These are phyloP conservation scores for Orbilia quercus DNA, from an alignment of 2,329 filamentous ascomycete species.

Conservation along the genomic window DNA sequence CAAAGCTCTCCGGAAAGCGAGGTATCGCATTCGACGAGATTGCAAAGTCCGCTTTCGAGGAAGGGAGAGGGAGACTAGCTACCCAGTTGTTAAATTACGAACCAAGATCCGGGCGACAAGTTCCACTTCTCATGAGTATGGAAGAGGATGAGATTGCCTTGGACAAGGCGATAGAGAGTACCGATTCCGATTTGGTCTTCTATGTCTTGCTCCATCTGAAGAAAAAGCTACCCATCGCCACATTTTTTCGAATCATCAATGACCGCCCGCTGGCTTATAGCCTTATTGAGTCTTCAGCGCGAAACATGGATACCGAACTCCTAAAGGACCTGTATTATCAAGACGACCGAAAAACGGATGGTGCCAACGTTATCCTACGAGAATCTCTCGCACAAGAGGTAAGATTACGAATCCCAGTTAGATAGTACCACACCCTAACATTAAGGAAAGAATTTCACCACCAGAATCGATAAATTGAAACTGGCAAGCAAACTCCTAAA, in stretches of 20 bases:
- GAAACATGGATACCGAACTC: constrained; percentile 80
- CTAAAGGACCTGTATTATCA: constrained; percentile 98
- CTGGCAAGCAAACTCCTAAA: constrained; percentile 83
- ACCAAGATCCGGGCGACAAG: constrained; percentile 92
- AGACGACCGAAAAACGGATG: constrained; percentile 89
- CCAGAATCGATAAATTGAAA: constrained; percentile 81
- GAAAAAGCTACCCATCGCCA: constrained; percentile 87
- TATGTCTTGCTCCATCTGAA: constrained; percentile 88
- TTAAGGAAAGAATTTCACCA: constrained; percentile 55
- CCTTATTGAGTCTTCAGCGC: constrained; percentile 85
- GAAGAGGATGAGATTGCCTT: constrained; percentile 94
- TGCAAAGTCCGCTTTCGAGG: constrained; percentile 90
- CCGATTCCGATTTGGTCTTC: constrained; percentile 91
- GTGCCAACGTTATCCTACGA: constrained; percentile 84
- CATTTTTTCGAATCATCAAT: constrained; percentile 93
- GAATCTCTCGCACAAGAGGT: constrained; percentile 78
- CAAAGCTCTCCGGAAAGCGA: constrained; percentile 84
- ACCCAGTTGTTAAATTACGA: constrained; percentile 89
- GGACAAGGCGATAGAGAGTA: constrained; percentile 95
- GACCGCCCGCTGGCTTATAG: constrained; percentile 85
- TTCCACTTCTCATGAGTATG: constrained; percentile 91
- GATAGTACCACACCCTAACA: neutral
- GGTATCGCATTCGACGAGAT: constrained; percentile 97
- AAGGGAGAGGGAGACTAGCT: constrained; percentile 87
- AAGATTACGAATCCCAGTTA: neutral